These are phyloP conservation scores for Mucor velutinosus DNA, from an alignment of 371 early-diverging fungal genomes.

Conservation along the genomic window DNA sequence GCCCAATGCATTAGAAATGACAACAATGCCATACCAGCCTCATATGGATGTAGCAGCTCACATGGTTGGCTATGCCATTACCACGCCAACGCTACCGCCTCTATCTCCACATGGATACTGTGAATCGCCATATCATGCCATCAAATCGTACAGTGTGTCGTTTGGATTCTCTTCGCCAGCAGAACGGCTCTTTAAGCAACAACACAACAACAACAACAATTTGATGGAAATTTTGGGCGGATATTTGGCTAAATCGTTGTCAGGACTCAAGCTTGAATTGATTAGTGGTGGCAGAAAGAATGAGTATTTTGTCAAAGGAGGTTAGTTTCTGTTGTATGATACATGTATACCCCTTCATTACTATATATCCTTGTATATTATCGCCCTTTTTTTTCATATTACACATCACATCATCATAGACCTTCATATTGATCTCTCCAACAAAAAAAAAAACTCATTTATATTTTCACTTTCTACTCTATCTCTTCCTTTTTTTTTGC, in stretches of 20 bases:
- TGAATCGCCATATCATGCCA: constrained; percentile 16
- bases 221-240: constrained; percentile 49
- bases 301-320: constrained; percentile 46
- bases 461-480: neutral
- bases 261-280: constrained; percentile 51
- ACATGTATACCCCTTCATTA: neutral
- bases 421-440: too few species aligned
- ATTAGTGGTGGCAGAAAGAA: constrained; percentile 28
- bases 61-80: constrained; percentile 22
- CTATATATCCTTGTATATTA: neutral
- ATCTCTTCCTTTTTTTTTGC: neutral
- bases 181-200: neutral
- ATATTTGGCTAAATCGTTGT: constrained; percentile 46
- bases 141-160: constrained; percentile 25
- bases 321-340: constrained; percentile 35
- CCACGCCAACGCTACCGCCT: neutral
- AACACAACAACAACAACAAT: constrained; percentile 18
- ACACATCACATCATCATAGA: too few species aligned
- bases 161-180: constrained; percentile 26
- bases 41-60: constrained; percentile 38
- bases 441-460: neutral
- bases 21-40: constrained; percentile 32
- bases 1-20: constrained; percentile 30
- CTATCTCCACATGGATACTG: constrained; percentile 32
- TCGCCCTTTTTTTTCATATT: neutral